These are phyloP conservation scores for Pestalotiopsis sp. DNA, from an alignment of 2,329 filamentous ascomycete genomes.

Conservation along the genomic window DNA sequence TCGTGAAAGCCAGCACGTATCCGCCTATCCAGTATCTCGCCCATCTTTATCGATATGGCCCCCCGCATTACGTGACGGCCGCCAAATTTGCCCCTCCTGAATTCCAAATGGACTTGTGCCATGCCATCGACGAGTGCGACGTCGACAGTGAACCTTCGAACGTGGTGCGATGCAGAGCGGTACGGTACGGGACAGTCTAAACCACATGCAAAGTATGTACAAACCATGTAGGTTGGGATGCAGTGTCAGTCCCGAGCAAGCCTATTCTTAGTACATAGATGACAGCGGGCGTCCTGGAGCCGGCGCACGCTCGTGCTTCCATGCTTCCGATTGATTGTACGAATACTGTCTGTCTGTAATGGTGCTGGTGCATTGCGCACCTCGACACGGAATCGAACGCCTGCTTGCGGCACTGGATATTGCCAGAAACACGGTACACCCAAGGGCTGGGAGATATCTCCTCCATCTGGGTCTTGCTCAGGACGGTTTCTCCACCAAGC, in stretches of 20 bases:
- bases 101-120: neutral
- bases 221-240: neutral
- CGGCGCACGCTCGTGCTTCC: neutral
- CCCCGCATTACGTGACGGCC: neutral
- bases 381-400: neutral
- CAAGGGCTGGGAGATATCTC: neutral
- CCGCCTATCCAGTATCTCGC: neutral
- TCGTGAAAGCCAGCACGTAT: neutral
- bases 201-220: neutral
- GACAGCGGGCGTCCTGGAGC: neutral
- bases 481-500: constrained; percentile 1
- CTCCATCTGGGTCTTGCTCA: neutral
- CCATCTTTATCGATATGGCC: neutral
- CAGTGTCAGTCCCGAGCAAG: neutral
- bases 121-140: neutral
- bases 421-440: neutral
- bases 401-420: neutral
- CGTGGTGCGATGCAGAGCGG: neutral
- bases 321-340: neutral
- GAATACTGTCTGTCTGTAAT: neutral
- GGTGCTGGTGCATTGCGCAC: neutral
- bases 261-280: neutral
- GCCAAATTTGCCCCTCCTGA: neutral
- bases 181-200: neutral
- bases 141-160: neutral